phyloP scores from a whole-genome alignment of 129 eudicot species.

The Flaveria sonorensis region DNA sequence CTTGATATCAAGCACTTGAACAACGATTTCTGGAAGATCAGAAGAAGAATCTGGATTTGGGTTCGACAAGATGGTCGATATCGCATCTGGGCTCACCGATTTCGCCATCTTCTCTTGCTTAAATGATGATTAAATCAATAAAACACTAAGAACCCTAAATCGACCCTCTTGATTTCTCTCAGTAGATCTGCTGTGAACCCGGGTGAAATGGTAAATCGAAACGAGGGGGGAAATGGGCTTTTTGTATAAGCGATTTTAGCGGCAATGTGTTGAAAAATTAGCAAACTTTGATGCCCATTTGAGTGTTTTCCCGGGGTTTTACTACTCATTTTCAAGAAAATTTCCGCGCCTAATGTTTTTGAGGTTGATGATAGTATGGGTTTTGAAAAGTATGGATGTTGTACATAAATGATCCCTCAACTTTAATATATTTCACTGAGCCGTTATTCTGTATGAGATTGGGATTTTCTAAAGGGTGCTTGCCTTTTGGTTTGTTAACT shows the following conservation, averaged over 20 bases:
- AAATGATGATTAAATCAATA: background rate
- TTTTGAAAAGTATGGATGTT: background rate
- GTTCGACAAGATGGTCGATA: conserved; percentile 58
- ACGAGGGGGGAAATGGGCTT: conserved; percentile 6
- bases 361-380: background rate
- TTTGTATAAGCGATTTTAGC: conserved; percentile 37
- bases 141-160: conserved; percentile 12
- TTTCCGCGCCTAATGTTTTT: conserved; percentile 27
- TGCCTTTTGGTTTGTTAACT: too few species aligned
- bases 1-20: conserved; percentile 88
- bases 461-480: background rate
- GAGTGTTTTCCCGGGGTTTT: conserved; percentile 21
- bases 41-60: conserved; percentile 69
- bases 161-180: conserved; percentile 7
- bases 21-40: conserved; percentile 62
- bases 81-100: conserved; percentile 68
- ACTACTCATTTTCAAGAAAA: background rate
- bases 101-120: conserved; percentile 44
- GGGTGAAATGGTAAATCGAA: background rate
- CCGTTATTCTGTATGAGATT: background rate
- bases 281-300: background rate
- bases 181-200: conserved; percentile 10
- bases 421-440: background rate
- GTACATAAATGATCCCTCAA: background rate
- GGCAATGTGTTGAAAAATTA: conserved; percentile 25